Percentiles rank a stretch among this genome's conserved stretches.
These are phyloP conservation scores for Corynespora cassiicola DNA, from an alignment of 2,329 filamentous ascomycete species.

Conservation along the genomic window DNA sequence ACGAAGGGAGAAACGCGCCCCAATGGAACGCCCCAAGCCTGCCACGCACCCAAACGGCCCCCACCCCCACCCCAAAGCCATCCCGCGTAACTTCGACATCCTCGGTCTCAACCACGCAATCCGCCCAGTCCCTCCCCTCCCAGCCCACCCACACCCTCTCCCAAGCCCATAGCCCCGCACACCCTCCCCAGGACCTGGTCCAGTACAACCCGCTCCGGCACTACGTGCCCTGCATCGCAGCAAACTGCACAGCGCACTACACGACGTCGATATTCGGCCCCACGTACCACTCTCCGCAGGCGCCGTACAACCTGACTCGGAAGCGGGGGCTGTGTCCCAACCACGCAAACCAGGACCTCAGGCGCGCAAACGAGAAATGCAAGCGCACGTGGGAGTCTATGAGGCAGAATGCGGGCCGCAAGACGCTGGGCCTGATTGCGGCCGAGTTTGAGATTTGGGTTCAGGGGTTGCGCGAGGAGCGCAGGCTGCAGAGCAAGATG, in stretches of 20 bases:
- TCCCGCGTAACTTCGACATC: conserved; percentile 26
- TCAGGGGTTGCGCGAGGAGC: conserved; percentile 19
- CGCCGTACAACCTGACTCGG: conserved; percentile 32
- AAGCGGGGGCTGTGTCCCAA: conserved; percentile 34
- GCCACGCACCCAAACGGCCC: conserved; percentile 21
- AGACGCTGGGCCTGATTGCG: conserved; percentile 34
- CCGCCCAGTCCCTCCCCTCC: conserved; percentile 20
- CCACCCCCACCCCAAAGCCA: conserved; percentile 11
- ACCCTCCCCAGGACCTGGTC: conserved; percentile 11
- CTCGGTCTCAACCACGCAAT: no score
- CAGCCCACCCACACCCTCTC: conserved; percentile 6
- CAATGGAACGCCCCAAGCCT: conserved; percentile 1
- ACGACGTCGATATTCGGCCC: conserved; percentile 27
- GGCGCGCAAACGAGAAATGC: conserved; percentile 27
- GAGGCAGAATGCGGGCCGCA: conserved; percentile 41
- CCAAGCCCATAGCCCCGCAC: no score
- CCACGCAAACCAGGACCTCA: conserved; percentile 35
- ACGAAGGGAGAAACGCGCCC: conserved; percentile 7
- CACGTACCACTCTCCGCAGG: conserved; percentile 34
- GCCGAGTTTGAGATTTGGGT: conserved; percentile 34
- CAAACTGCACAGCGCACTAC: conserved; percentile 32
- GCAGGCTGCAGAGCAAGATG: conserved; percentile 14
- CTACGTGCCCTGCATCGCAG: conserved; percentile 36
- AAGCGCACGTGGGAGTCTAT: conserved; percentile 34
- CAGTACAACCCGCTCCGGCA: conserved; percentile 38